Base-by-base conservation (phyloP, 305 asterid genomes). In the Fraxinus latifolia region DNA sequence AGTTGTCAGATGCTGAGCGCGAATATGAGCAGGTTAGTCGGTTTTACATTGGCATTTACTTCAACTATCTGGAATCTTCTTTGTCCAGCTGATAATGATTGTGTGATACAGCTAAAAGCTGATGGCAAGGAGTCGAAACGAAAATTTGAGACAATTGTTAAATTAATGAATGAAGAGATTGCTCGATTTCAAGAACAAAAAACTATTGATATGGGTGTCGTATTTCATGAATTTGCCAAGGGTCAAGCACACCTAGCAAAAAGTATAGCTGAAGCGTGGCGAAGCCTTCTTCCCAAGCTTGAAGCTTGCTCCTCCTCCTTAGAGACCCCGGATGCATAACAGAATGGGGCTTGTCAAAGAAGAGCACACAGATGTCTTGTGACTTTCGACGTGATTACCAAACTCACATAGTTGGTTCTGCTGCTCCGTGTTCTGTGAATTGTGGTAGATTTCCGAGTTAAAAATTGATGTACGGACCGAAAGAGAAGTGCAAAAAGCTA, bases 241-340 rank as follows among this genome's bases (percentile, higher is more conserved):
- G 99, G 98, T 78, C 99, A 96, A 71, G 97, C 97, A 31, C 87
- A 86, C 9, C 87, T 94, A 78, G 92, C 99, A 3, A 93, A 88
- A 74, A 86, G 91, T 50, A 91, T 94, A 0, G 97, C 97, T 17
- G 97, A 89, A 34, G 97, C 97, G 15, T 96, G 99, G 99, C 91
- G 96, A 77, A 92, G 97, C 86, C 96, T 96, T 87, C 97, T 96
- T 87, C 99, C 98, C 80, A 96, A 91, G 90, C 93, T 96, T 12
- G 98, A 92, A 84, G 90, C 95, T 76, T 89, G 92, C 87, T 89
- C 97, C 80, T 14, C 58, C 58, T 84, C 95, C 29, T 78, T 23
- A 76, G 23, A 11, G 23, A 68, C 53, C 58, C 55, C 36, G 2
- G 55, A 34, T 11, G 15, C 27, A 9, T 70, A 3, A 11, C 19